Base-by-base conservation (phyloP, 371 early-diverging fungal species). In the Zopfochytrium polystomum region DNA sequence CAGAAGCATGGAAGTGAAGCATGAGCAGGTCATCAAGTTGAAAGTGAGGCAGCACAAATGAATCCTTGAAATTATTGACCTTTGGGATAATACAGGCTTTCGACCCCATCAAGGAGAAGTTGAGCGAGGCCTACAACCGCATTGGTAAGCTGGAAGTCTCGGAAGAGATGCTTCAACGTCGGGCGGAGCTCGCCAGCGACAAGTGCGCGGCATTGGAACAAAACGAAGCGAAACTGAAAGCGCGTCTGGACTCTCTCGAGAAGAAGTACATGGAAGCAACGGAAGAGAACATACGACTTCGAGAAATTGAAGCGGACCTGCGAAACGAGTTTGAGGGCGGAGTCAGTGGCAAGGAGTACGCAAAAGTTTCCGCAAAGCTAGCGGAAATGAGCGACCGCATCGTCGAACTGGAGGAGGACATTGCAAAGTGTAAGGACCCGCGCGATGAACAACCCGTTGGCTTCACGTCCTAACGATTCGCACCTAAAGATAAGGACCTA, bases 121-220 rank as follows among this genome's bases (percentile, higher is more conserved):
- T 66, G 5, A 29, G 48, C 3, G 60, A 50, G 32, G 55, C 57
- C 35, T 20, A 46, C n/a, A 57, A 63, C 13, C 38, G 31, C 7
- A 22, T 67, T 3, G 52, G 63, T 0, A 52, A 33, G 31, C 53
- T 74, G 32, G 58, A 74, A 43, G 73, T 68, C 18, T 33, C 71
- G 58, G 50, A 66, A 1, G 62, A 74, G 29, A 50, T 77, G n/a
- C 54, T 68, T 20, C 29, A 66, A 45, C 65, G 60, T 26, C 57
- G 75, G 15, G 34, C 69, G 7, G 61, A 64, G 44, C 46, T 74
- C 38, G 73, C 77, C 11, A 75, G 74, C 38, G 32, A 35, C 22
- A 71, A 71, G 48, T 52, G 58, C 47, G 33, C 32, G 2, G 34
- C 63, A 5, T 29, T 70, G 47, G 61, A 60, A 20, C 60, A 18